Percentiles rank a stretch among this genome's conserved stretches.
phyloP scores from a whole-genome alignment of 306 rosid species.

The Cicer judaicum region DNA sequence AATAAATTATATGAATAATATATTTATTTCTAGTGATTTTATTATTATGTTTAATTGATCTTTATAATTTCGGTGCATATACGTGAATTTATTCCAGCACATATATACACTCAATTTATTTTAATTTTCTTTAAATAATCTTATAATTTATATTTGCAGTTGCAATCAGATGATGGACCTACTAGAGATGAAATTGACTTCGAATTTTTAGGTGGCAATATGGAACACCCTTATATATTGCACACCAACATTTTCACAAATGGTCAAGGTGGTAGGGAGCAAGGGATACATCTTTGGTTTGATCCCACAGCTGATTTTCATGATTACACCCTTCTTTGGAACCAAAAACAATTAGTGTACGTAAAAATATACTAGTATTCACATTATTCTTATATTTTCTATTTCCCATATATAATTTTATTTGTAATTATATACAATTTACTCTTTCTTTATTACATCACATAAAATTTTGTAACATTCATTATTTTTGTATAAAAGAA shows the following conservation, averaged over 20 bases:
- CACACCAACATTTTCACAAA: conserved; percentile 37
- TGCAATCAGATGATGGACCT: background rate
- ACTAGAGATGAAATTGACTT: conserved; percentile 46
- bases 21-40: background rate
- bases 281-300: conserved; percentile 40
- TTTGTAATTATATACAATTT: too few relatives aligned
- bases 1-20: too few relatives aligned
- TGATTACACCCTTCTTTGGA: conserved; percentile 42
- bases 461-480: too few relatives aligned
- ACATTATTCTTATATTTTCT: too few relatives aligned
- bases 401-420: too few relatives aligned
- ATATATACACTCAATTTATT: background rate
- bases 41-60: background rate
- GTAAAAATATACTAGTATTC: background rate
- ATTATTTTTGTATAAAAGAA: too few relatives aligned
- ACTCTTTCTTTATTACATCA: too few relatives aligned
- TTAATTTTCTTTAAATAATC: background rate
- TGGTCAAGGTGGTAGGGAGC: conserved; percentile 38
- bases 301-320: conserved; percentile 45
- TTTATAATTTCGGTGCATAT: too few relatives aligned
- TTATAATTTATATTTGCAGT: conserved; percentile 8
- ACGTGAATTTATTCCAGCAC: too few relatives aligned
- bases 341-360: conserved; percentile 44
- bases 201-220: conserved; percentile 44
- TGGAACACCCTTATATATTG: conserved; percentile 13